phyloP scores from a whole-genome alignment of 345 rosid genomes.

The Citrus maxima region DNA sequence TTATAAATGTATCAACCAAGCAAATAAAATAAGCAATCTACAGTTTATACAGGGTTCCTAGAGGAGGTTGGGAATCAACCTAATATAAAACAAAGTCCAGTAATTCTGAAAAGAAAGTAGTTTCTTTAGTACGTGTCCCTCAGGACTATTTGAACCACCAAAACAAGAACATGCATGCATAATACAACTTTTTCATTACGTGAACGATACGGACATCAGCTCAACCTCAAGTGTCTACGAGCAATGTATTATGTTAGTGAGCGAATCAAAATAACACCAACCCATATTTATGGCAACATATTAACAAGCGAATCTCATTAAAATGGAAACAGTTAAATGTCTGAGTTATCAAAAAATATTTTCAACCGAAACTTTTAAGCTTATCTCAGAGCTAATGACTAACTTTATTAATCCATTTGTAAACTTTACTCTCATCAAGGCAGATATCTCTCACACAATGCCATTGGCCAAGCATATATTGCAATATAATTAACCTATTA shows the following conservation, averaged over 20 bases:
- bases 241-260: not conserved
- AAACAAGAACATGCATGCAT: not conserved
- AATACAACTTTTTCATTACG: not conserved
- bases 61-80: not conserved
- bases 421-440: not conserved
- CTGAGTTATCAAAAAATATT: not conserved
- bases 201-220: not conserved
- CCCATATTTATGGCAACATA: not conserved
- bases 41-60: not conserved
- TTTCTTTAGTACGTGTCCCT: not conserved
- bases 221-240: not conserved
- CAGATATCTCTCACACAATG: not conserved
- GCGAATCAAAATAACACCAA: not conserved
- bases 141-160: not conserved
- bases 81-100: not conserved
- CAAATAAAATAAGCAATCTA: not conserved
- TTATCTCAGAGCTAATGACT: not conserved
- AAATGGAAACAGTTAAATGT: not conserved
- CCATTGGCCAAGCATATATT: not conserved
- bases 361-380: not conserved
- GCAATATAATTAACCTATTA: not conserved
- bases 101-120: not conserved
- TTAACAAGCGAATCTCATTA: not conserved
- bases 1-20: not conserved
- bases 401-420: not conserved